Conservation (phyloP, 23 red algal species). For the Chondrus crispus region DNA sequence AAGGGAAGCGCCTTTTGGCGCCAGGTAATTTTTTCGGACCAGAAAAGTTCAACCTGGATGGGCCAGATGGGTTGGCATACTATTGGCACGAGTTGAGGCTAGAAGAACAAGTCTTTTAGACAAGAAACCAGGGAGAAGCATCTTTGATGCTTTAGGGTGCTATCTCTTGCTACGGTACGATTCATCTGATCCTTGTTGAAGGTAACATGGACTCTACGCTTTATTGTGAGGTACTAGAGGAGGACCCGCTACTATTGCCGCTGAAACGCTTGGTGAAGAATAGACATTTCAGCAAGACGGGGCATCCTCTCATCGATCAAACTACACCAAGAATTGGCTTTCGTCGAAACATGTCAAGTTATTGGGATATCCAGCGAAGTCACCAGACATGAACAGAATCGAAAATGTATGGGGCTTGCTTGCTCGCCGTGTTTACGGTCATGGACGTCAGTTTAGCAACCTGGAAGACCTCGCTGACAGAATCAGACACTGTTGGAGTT, state of each 20-base stretch:
- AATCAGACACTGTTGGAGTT: neutral
- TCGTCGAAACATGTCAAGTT: neutral
- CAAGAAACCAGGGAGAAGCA: too few species aligned
- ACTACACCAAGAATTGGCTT: neutral
- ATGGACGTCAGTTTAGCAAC: neutral
- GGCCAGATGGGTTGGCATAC: too few species aligned
- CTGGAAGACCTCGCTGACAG: neutral
- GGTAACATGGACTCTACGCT: neutral
- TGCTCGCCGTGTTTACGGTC: neutral
- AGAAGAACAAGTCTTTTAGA: too few species aligned
- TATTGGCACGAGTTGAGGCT: too few species aligned
- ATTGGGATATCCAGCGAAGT: neutral
- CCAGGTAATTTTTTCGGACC: too few species aligned
- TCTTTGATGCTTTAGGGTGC: too few species aligned
- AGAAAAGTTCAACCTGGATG: too few species aligned
- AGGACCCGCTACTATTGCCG: neutral
- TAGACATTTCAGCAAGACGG: neutral
- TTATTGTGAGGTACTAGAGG: neutral
- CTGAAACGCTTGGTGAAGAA: neutral
- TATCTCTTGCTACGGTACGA: too few species aligned
- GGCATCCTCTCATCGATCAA: neutral
- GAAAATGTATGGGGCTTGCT: neutral
- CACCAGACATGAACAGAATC: neutral
- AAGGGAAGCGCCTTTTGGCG: too few species aligned
- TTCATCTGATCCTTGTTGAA: neutral